Conservation (phyloP, 106 monocot genomes). For the Triglochin maritima region DNA sequence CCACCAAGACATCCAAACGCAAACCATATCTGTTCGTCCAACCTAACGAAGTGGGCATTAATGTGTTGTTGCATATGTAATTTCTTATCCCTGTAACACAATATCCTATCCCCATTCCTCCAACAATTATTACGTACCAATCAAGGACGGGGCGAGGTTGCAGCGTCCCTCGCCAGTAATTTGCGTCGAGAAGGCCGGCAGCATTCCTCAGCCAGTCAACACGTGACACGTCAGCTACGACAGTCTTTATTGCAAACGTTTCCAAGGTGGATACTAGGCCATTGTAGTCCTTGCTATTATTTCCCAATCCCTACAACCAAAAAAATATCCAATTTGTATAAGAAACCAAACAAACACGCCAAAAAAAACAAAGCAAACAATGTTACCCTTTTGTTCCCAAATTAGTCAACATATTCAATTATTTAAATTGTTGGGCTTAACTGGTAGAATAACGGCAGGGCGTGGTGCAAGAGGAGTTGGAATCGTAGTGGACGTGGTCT, state of each 20-base stretch:
- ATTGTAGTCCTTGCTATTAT: constrained; percentile 66
- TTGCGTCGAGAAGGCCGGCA: constrained; percentile 50
- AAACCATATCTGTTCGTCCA: no score
- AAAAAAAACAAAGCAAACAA: neutral
- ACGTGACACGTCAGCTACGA: constrained; percentile 63
- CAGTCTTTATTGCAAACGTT: constrained; percentile 32
- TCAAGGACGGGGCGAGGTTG: constrained; percentile 66
- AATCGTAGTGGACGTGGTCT: neutral
- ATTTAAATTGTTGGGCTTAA: constrained; percentile 11
- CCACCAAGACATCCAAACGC: no score
- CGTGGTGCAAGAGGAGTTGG: constrained; percentile 13
- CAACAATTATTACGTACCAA: constrained; percentile 46
- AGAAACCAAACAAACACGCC: neutral
- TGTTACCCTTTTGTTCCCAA: neutral
- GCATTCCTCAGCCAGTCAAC: constrained; percentile 90
- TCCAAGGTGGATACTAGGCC: constrained; percentile 30
- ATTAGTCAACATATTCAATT: neutral
- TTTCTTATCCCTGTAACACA: no score
- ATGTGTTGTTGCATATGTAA: no score
- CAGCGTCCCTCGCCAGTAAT: constrained; percentile 84
- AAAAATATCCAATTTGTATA: neutral
- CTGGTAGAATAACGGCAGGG: constrained; percentile 75
- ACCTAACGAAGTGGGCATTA: no score
- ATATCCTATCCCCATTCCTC: no score
- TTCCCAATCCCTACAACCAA: constrained; percentile 64